Conservation (phyloP, 2,329 filamentous ascomycete species). For the Rasamsonia emersonii region DNA sequence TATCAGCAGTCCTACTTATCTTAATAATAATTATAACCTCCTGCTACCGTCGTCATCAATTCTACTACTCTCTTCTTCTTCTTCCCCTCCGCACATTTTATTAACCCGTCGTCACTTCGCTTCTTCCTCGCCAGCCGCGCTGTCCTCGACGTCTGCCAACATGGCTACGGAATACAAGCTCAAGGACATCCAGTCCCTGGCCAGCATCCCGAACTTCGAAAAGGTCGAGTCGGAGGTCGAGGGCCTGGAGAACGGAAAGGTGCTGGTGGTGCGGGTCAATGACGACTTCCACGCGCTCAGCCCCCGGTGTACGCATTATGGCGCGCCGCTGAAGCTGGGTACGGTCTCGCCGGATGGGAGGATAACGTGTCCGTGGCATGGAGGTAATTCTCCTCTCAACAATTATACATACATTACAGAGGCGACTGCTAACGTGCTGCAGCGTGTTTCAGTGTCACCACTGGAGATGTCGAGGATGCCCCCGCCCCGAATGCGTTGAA, state of each 20-base stretch:
- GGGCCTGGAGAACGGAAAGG: slow-evolving; percentile 75
- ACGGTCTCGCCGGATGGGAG: slow-evolving; percentile 73
- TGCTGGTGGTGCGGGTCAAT: slow-evolving; percentile 72
- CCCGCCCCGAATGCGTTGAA: slow-evolving; percentile 81
- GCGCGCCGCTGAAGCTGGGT: slow-evolving; percentile 79
- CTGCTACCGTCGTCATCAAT: neutral
- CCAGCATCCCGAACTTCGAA: slow-evolving; percentile 63
- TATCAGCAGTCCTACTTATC: no score
- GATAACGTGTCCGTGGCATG: slow-evolving; percentile 93
- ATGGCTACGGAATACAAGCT: slow-evolving; percentile 45
- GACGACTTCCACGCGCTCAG: slow-evolving; percentile 72
- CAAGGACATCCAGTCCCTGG: slow-evolving; percentile 64
- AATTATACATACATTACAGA: slow-evolving; percentile 4
- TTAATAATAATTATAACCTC: no score
- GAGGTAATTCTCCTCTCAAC: slow-evolving; percentile 50
- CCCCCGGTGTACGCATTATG: slow-evolving; percentile 82
- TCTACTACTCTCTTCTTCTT: neutral
- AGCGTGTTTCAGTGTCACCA: slow-evolving; percentile 88
- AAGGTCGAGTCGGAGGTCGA: slow-evolving; percentile 89
- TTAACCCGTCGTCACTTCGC: slow-evolving; percentile 7
- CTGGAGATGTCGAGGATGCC: slow-evolving; percentile 90
- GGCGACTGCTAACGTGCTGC: slow-evolving; percentile 11
- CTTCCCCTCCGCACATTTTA: slow-evolving; percentile 3
- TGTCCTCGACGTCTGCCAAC: slow-evolving; percentile 12
- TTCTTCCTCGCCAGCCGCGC: slow-evolving; percentile 3